Base-by-base conservation (phyloP, 2,329 filamentous ascomycete species). In the Colletotrichum chrysophilum region DNA sequence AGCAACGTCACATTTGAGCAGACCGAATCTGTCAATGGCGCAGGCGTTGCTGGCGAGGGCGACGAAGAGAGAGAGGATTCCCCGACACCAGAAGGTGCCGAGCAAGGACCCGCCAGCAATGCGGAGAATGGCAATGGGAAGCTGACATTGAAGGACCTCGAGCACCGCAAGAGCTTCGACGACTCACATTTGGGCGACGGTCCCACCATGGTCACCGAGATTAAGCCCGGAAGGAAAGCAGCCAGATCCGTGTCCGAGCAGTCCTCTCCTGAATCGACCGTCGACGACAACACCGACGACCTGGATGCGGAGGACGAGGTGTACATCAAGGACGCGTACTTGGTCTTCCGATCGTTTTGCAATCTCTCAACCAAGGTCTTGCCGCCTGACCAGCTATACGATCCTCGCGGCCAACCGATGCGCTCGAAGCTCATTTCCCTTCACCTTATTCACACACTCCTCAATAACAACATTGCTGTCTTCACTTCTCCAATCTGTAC, bases 331-430 rank as follows among this genome's bases (percentile, higher is more conserved):
- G 97, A 99, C 86, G 96, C 97, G 12, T 99, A 98, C 84, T 91
- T 99, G 26, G 96, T 99, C 61, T 98, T 99, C 87, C 92, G 97
- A 36, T 98, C 97, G 4, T 97, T 99, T 87, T 99, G 97, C 89
- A 98, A 98, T 85, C 88, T 99, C 61, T 98, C 96, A 75, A 98
- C 96, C 77, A 99, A 99, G 84, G 88, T 96, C 55, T 88, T 99
- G 30, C 92, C 95, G 10, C 93, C 96, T 4, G 97, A 99, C 77
- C 96, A 98, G 84, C 92, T 98, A 24, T 96, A 96, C 81, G 97
- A 99, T 81, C 87, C 98, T 67, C 96, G 95, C 71, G 96, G 96
- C 21, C 96, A 98, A 82, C 95, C 96, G 48, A 99, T 99, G 96
- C 93, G 97, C 76, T 98, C 96, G 4, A 99, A 99, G 85, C 89